Evolutionary conservation across 441 rosid species (phyloP).

Genomic region (Adansonia rubrostipa): DNA sequence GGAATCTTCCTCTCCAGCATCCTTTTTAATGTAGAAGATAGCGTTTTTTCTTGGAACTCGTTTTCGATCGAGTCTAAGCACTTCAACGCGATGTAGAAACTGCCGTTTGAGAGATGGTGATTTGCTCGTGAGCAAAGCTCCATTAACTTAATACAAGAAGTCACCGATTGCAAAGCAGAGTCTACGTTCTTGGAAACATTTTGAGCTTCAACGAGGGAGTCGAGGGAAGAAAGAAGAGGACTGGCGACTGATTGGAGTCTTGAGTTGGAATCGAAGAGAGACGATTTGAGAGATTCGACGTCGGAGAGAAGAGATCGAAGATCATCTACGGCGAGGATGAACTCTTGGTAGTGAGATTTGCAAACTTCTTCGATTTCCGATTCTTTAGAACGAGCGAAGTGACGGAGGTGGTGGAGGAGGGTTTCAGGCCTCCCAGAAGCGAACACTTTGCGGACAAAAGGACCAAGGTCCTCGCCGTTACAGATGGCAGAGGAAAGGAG

Average conservation of each 20-base stretch:
- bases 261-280: slow-evolving; percentile 3
- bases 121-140: slow-evolving; percentile 11
- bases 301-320: slow-evolving; percentile 18
- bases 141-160: not conserved
- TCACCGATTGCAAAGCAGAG: slow-evolving; percentile 3
- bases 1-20: slow-evolving; percentile 4
- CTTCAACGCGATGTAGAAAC: not conserved
- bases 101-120: slow-evolving; percentile 12
- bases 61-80: slow-evolving; percentile 10
- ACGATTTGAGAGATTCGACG: slow-evolving; percentile 4
- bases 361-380: slow-evolving; percentile 19
- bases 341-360: slow-evolving; percentile 16
- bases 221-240: slow-evolving; percentile 13
- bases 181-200: slow-evolving; percentile 2
- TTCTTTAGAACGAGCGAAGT: slow-evolving; percentile 9
- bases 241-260: slow-evolving; percentile 12
- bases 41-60: slow-evolving; percentile 10
- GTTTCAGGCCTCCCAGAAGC: slow-evolving; percentile 15
- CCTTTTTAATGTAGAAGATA: slow-evolving; percentile 2
- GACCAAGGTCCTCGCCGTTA: slow-evolving; percentile 18
- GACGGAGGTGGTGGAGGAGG: slow-evolving; percentile 9
- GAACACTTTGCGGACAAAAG: slow-evolving; percentile 21
- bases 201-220: slow-evolving; percentile 10
- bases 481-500: slow-evolving; percentile 8
- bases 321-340: slow-evolving; percentile 13